phyloP scores from a whole-genome alignment of 2,329 filamentous ascomycete genomes.

The Ceratocystis smalleyi region DNA sequence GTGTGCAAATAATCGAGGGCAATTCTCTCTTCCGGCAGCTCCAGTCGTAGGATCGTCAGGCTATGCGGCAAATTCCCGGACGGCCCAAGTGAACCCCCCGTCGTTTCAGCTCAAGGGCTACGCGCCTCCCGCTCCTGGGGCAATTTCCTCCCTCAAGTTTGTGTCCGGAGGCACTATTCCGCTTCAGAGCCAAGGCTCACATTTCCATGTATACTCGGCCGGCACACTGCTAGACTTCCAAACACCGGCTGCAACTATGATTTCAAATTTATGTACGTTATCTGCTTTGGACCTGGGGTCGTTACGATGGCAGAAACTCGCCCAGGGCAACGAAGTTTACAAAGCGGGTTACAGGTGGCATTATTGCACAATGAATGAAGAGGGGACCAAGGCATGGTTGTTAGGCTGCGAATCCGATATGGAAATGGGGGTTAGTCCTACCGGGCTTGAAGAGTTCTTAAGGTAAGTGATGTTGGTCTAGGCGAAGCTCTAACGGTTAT shows the following conservation, averaged over 20 bases:
- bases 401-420: slow-evolving; percentile 77
- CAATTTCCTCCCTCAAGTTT: slow-evolving; percentile 82
- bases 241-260: slow-evolving; percentile 77
- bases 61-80: slow-evolving; percentile 53
- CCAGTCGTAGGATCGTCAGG: slow-evolving; percentile 43
- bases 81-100: slow-evolving; percentile 49
- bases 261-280: slow-evolving; percentile 73
- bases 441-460: slow-evolving; percentile 74
- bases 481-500: neutral
- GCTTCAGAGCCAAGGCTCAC: slow-evolving; percentile 75
- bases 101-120: slow-evolving; percentile 57
- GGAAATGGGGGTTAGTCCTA: slow-evolving; percentile 48
- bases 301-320: slow-evolving; percentile 85
- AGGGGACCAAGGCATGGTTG: slow-evolving; percentile 91
- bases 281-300: slow-evolving; percentile 77
- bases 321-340: slow-evolving; percentile 88
- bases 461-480: slow-evolving; percentile 29
- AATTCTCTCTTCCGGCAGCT: slow-evolving; percentile 25
- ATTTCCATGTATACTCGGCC: slow-evolving; percentile 91
- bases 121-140: slow-evolving; percentile 70
- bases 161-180: slow-evolving; percentile 74
- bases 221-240: slow-evolving; percentile 87
- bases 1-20: slow-evolving; percentile 27
- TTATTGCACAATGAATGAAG: slow-evolving; percentile 90
- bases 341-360: slow-evolving; percentile 89